A percentile compares a stretch with the other conserved stretches of the same genome.
Conservation (phyloP, 2,329 filamentous ascomycete species). For the Trichoderma atroviride region DNA sequence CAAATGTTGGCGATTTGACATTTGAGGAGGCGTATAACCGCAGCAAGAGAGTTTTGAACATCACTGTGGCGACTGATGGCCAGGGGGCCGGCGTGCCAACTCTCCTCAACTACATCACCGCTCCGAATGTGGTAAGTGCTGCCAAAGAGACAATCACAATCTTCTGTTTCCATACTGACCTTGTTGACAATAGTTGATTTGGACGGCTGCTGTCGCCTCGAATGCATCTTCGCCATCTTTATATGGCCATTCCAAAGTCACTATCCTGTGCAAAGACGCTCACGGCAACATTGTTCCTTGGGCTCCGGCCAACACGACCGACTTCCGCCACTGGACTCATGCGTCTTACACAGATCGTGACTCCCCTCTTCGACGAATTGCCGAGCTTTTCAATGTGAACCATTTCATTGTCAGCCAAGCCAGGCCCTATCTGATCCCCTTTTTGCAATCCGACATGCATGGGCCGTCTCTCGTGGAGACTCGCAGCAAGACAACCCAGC, state of each 20-base stretch:
- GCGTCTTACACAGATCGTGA: constrained; percentile 67
- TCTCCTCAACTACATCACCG: constrained; percentile 87
- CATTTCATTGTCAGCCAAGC: constrained; percentile 95
- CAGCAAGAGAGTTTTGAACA: constrained; percentile 87
- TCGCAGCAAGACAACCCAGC: constrained; percentile 59
- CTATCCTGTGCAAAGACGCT: constrained; percentile 76
- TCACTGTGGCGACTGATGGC: constrained; percentile 78
- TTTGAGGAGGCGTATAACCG: constrained; percentile 90
- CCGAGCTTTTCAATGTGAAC: constrained; percentile 88
- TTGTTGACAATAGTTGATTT: constrained; percentile 63
- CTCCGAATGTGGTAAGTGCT: constrained; percentile 80
- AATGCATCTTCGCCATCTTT: constrained; percentile 68
- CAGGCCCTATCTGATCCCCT: constrained; percentile 84
- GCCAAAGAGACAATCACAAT: not conserved
- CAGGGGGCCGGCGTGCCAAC: constrained; percentile 77
- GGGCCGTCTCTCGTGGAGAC: constrained; percentile 66
- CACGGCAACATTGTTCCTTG: constrained; percentile 74
- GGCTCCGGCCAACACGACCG: constrained; percentile 62
- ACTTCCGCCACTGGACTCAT: constrained; percentile 70
- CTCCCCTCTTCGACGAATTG: constrained; percentile 68
- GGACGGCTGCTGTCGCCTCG: constrained; percentile 77
- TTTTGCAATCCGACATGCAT: constrained; percentile 79
- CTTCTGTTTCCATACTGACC: not conserved
- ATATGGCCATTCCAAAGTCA: constrained; percentile 64
- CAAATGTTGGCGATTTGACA: constrained; percentile 85